Evolutionary conservation across 169 alveolate species (phyloP).

Genomic region (Plasmodium coatneyi): DNA sequence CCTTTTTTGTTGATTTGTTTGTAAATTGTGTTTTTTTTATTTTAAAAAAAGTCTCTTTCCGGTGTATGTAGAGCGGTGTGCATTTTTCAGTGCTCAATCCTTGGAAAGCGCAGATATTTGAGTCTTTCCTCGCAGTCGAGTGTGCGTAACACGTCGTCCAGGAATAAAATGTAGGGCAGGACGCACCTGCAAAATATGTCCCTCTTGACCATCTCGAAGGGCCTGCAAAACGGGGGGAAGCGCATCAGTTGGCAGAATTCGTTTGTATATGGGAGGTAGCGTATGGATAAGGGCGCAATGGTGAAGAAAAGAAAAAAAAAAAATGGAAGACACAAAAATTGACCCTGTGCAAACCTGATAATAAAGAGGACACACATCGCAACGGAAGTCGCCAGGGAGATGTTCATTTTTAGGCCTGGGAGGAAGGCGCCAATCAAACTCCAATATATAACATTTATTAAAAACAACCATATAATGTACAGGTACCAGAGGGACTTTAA

Average conservation of each 20-base stretch:
- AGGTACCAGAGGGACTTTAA: slow-evolving; percentile 58
- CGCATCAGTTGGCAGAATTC: not conserved
- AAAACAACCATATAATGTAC: slow-evolving; percentile 18
- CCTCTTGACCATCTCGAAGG: slow-evolving; percentile 63
- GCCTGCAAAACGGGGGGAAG: slow-evolving; percentile 4
- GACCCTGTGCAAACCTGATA: slow-evolving; percentile 8
- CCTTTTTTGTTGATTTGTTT: not conserved
- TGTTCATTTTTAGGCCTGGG: slow-evolving; percentile 30
- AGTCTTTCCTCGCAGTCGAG: slow-evolving; percentile 39
- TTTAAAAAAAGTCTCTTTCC: not conserved
- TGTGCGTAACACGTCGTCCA: slow-evolving; percentile 39
- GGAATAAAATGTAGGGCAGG: slow-evolving; percentile 58
- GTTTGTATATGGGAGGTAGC: not conserved
- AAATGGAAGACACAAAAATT: not conserved
- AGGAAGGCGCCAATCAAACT: not conserved
- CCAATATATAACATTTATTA: slow-evolving; percentile 50
- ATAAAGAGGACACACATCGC: slow-evolving; percentile 27
- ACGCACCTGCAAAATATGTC: slow-evolving; percentile 55
- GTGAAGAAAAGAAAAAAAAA: not conserved
- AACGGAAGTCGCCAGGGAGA: slow-evolving; percentile 20
- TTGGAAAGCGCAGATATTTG: slow-evolving; percentile 1
- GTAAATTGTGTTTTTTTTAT: not conserved
- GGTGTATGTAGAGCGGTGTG: not conserved
- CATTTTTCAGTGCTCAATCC: not conserved
- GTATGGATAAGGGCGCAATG: not conserved